Percentiles rank a stretch among this genome's conserved stretches.
Conservation (phyloP, 495 filamentous ascomycete genomes). For the Penicillium macrosclerotiorum region DNA sequence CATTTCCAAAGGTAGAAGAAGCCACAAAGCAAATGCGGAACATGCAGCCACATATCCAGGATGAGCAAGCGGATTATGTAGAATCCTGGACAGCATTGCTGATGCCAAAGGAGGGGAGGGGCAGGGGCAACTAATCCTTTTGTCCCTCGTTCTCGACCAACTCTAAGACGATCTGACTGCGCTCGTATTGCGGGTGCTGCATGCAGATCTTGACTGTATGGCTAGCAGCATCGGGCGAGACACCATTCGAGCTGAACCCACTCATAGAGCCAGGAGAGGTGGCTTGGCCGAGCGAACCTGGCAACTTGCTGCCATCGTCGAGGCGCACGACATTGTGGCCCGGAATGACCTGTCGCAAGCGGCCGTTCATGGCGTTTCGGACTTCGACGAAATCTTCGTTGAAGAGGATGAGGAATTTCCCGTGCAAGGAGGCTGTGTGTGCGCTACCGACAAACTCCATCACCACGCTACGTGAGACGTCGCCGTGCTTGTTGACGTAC, state of each 20-base stretch:
- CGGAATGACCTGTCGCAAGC: slow-evolving; percentile 88
- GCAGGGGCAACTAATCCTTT: slow-evolving; percentile 52
- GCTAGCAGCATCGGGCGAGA: slow-evolving; percentile 17
- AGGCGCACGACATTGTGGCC: slow-evolving; percentile 83
- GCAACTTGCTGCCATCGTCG: slow-evolving; percentile 71
- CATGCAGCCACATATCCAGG: no score
- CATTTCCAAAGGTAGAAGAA: no score
- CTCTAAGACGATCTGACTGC: slow-evolving; percentile 84
- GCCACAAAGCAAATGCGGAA: no score
- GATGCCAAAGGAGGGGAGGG: background rate
- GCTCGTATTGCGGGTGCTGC: slow-evolving; percentile 83
- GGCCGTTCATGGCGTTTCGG: slow-evolving; percentile 92
- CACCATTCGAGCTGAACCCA: slow-evolving; percentile 31
- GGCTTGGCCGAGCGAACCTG: slow-evolving; percentile 34
- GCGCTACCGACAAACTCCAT: slow-evolving; percentile 97
- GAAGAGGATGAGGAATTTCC: slow-evolving; percentile 68
- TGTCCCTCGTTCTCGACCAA: slow-evolving; percentile 93
- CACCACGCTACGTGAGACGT: slow-evolving; percentile 85
- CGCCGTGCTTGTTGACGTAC: slow-evolving; percentile 97
- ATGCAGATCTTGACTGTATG: slow-evolving; percentile 89
- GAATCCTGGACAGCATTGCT: no score
- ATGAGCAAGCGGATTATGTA: no score
- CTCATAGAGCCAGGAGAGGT: slow-evolving; percentile 25
- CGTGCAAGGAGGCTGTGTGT: slow-evolving; percentile 81
- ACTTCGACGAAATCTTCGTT: slow-evolving; percentile 96